Evolutionary conservation across 75 land plant genomes (phyloP), one percentile per base, ranked within the genome.

Genomic region (Sequoia sempervirens): DNA sequence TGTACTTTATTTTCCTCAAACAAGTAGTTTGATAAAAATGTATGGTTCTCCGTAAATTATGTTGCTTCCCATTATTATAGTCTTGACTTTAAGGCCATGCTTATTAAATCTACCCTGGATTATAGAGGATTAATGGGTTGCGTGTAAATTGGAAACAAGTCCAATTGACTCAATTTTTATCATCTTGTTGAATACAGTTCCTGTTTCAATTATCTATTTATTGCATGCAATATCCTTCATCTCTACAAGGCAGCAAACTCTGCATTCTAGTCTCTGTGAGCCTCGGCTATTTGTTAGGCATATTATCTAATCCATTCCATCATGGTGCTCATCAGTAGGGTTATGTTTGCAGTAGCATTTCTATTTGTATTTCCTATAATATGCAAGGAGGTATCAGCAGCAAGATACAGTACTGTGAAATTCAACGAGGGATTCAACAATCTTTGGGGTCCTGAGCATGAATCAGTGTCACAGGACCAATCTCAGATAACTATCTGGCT

Each of bases 381-480:
- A 40, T 5, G n/a, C 40, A 18, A 7, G 14, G n/a, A 28, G 36
- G 75, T 34, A 34, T 75, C 78, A 75, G 38, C 40, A 43, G 28
- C 45, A 40, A 38, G 45, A 15, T 75, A 91, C 56, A 72, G 75
- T 68, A 38, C 90, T 28, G 75, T 90, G 43, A 79, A 82, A 36
- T 93, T 93, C 64, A 79, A 88, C 37, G 82, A 87, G 79, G 93
- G 87, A 2, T 93, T 81, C 58, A 80, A 47, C 34, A 91, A 85
- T 47, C 86, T 90, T 9, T 93, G 95, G 95, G 95, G 95, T 46
- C 92, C 91, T 80, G 82, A 85, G 64, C 95, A 93, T 78, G 93
- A 93, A 78, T 47, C 78, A 14, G 66, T 89, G 14, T 86, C 89
- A 64, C 83, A 80, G 56, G 87, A 91, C 82, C 83, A 88, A 32